Conservation (phyloP, 495 filamentous ascomycete genomes). For the Neurospora terricola region DNA sequence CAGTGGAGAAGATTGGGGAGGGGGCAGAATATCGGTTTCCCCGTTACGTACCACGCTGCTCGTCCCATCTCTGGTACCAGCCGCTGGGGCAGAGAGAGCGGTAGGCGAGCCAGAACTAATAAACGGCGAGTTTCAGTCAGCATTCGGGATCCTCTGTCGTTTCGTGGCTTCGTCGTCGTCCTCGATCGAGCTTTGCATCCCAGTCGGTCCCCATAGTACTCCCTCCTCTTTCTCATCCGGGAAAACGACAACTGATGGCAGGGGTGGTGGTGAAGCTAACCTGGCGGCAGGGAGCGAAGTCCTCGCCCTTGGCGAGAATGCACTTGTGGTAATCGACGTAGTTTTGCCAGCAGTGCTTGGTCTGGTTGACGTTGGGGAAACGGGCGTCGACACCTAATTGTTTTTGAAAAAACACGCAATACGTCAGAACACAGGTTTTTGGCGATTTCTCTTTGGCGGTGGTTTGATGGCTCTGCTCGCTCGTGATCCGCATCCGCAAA, state of each 20-base stretch:
- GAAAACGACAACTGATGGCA: neutral
- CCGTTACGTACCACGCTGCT: slow-evolving; percentile 73
- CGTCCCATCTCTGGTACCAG: slow-evolving; percentile 95
- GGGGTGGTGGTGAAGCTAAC: slow-evolving; percentile 36
- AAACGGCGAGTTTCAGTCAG: neutral
- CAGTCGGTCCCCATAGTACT: neutral
- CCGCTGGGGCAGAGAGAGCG: slow-evolving; percentile 90
- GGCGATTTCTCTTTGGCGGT: neutral
- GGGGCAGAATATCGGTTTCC: too few relatives aligned
- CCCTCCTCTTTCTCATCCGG: slow-evolving; percentile 13
- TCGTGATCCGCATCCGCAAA: neutral
- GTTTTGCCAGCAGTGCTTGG: slow-evolving; percentile 93
- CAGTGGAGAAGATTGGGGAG: neutral
- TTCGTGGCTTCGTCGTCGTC: neutral
- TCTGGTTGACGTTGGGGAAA: slow-evolving; percentile 97
- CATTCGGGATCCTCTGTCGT: neutral
- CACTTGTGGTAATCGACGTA: slow-evolving; percentile 99
- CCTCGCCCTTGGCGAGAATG: slow-evolving; percentile 95
- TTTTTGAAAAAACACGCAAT: neutral
- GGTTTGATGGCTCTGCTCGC: slow-evolving; percentile 10
- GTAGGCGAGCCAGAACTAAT: slow-evolving; percentile 89
- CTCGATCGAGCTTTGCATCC: neutral
- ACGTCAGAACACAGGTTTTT: neutral
- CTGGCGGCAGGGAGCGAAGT: slow-evolving; percentile 96
- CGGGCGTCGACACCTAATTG: slow-evolving; percentile 89